A percentile compares a stretch with the other conserved stretches of the same genome.
phyloP scores from a whole-genome alignment of 139 green algal species.

The Cymbomonas tetramitiformis region DNA sequence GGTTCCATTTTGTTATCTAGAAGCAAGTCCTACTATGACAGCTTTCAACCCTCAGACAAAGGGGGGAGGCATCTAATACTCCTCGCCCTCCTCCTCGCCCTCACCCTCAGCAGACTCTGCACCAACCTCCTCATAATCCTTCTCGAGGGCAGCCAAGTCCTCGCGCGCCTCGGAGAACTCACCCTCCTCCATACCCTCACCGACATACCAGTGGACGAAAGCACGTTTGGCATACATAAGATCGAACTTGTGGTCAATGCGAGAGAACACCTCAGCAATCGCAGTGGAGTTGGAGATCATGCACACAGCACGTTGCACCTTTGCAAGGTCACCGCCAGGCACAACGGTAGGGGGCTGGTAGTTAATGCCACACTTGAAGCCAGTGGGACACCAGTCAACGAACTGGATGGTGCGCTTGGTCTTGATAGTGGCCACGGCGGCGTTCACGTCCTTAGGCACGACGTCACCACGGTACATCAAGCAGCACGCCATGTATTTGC shows the following conservation, averaged over 20 bases:
- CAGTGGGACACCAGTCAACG: slow-evolving; percentile 95
- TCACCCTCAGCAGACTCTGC: slow-evolving; percentile 67
- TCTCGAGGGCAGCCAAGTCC: slow-evolving; percentile 92
- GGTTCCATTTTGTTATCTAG: no score
- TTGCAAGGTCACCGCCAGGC: slow-evolving; percentile 88
- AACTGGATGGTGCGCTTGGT: slow-evolving; percentile 98
- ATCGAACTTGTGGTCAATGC: slow-evolving; percentile 99
- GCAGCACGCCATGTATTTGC: slow-evolving; percentile 95
- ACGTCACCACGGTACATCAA: slow-evolving; percentile 97
- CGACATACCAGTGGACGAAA: slow-evolving; percentile 98
- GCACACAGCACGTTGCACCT: slow-evolving; percentile 97
- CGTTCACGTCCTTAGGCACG: slow-evolving; percentile 95
- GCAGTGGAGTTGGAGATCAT: slow-evolving; percentile 99
- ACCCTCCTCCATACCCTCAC: slow-evolving; percentile 93
- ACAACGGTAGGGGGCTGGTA: slow-evolving; percentile 97
- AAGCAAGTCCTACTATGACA: no score
- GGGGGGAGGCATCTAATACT: no score
- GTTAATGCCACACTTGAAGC: slow-evolving; percentile 99
- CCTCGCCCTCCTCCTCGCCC: slow-evolving; percentile 64
- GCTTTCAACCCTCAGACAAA: no score
- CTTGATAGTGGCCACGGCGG: slow-evolving; percentile 91
- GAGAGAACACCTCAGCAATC: slow-evolving; percentile 91
- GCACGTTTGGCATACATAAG: slow-evolving; percentile 99
- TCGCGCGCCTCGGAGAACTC: slow-evolving; percentile 71
- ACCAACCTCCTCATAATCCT: slow-evolving; percentile 95